Percentiles rank a stretch among this genome's conserved stretches.
Evolutionary conservation across 225 moss, liverwort and hornwort genomes (phyloP).

Genomic region (Pleurozium schreberi): DNA sequence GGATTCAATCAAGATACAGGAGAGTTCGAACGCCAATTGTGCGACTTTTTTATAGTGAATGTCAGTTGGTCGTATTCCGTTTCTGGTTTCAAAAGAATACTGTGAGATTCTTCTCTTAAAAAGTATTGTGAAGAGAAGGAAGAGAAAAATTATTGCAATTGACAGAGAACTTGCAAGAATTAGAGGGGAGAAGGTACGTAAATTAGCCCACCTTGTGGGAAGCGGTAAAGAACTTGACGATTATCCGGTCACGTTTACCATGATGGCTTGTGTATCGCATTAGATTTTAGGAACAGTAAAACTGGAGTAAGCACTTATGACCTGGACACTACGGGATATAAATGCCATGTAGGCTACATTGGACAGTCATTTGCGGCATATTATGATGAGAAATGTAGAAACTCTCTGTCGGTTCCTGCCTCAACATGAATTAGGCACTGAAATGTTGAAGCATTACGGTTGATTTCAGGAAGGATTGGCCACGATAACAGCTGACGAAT

Average conservation of each 20-base stretch:
- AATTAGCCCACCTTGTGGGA: not conserved
- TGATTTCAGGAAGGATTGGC: conserved; percentile 53
- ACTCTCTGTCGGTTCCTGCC: not conserved
- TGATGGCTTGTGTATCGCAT: not conserved
- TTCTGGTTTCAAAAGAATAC: not conserved
- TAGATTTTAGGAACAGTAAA: not conserved
- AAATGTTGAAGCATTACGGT: not conserved
- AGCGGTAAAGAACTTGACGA: not conserved
- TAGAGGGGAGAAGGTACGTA: conserved; percentile 57
- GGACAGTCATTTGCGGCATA: not conserved
- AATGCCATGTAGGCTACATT: not conserved
- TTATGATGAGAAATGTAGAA: not conserved
- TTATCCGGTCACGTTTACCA: not conserved
- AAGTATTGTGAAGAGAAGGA: conserved; percentile 10
- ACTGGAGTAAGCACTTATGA: too few relatives aligned
- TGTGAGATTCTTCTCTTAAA: not conserved
- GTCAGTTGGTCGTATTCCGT: not conserved
- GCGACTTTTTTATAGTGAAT: not conserved
- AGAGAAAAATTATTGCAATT: conserved; percentile 35
- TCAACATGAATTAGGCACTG: not conserved
- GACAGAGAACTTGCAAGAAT: conserved; percentile 53
- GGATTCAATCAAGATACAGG: conserved; percentile 9
- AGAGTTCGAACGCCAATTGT: conserved; percentile 54
- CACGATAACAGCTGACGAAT: conserved; percentile 67
- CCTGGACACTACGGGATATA: not conserved